Percentiles rank a stretch among this genome's conserved stretches.
These are phyloP conservation scores for Drechslerella stenobrocha DNA, from an alignment of 2,329 filamentous ascomycete genomes.

Conservation along the genomic window DNA sequence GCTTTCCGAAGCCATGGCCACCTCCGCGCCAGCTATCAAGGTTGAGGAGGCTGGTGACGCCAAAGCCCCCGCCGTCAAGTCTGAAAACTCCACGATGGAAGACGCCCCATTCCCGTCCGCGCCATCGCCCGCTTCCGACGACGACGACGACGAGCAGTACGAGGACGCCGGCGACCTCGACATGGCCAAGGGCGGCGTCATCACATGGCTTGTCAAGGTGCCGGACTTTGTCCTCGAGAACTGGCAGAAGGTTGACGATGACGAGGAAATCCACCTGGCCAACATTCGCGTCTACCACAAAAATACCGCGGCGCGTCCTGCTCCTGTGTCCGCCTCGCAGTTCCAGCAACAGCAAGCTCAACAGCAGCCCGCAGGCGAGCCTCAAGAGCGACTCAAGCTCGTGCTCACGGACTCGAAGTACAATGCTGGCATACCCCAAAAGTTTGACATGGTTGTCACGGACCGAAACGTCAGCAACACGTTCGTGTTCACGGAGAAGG, in stretches of 20 bases:
- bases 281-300: conserved; percentile 64
- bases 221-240: conserved; percentile 79
- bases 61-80: conserved; percentile 35
- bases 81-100: conserved; percentile 44
- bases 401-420: conserved; percentile 55
- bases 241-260: conserved; percentile 75
- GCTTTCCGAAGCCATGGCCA: conserved; percentile 25
- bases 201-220: conserved; percentile 72
- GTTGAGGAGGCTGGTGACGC: conserved; percentile 33
- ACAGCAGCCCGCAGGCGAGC: conserved; percentile 21
- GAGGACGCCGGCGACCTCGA: conserved; percentile 69
- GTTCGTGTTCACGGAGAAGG: conserved; percentile 90
- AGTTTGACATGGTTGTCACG: conserved; percentile 78
- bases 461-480: conserved; percentile 75
- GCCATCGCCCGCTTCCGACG: conserved; percentile 54
- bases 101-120: conserved; percentile 22
- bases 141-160: conserved; percentile 71
- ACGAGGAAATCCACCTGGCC: conserved; percentile 79
- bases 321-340: neutral
- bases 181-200: conserved; percentile 58
- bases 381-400: conserved; percentile 50
- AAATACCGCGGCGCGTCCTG: neutral
- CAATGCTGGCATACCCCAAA: conserved; percentile 78
- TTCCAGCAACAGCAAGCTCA: conserved; percentile 18
- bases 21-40: conserved; percentile 38